Base-by-base conservation (phyloP, 2,329 filamentous ascomycete species). In the Colletotrichum sp. region DNA sequence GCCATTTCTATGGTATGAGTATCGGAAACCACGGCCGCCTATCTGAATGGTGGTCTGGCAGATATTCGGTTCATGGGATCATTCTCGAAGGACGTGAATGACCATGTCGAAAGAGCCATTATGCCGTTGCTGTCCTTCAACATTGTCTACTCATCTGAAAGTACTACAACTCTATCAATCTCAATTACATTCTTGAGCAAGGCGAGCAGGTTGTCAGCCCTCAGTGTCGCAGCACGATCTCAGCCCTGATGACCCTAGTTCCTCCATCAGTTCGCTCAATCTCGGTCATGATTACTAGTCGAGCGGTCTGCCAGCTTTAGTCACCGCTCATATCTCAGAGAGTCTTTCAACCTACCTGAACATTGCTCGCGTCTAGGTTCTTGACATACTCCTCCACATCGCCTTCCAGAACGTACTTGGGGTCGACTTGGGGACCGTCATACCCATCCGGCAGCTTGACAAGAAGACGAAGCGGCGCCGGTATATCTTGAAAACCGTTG, bases 161-260 rank as follows among this genome's bases (percentile, higher is more conserved):
- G 18, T 38, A 18, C 36, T 0, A 38, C 16, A 18, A 8, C 8
- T 18, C 0, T 0, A 18, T 1, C 36, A 38, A 2, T 38, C 36
- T 1, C 38, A 43, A 48, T 6, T n/a, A 0, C 9, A 1, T 12
- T 48, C 9, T 48, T 48, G 18, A 12, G 0, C 9, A 12, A n/a
- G 38, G 38, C 0, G 5, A 48, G 0, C 0, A n/a, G 18, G 18
- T 12, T n/a, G 9, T 48, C 38, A n/a, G 0, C 0, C 0, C 18
- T 48, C 18, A 48, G 0, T 21, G 3, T 0, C 10, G n/a, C 5
- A 48, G 0, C 43, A 13, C 10, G 3, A 48, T 7, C 10, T 48
- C 43, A 0, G 43, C 38, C 9, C 38, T 10, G 38, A 43, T 43
- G 38, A 43, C 38, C 18, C 5, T 43, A n/a, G 8, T 43, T n/a